Conservation (phyloP, 768 basidiomycete genomes). For the Kwoniella dejecticola region DNA sequence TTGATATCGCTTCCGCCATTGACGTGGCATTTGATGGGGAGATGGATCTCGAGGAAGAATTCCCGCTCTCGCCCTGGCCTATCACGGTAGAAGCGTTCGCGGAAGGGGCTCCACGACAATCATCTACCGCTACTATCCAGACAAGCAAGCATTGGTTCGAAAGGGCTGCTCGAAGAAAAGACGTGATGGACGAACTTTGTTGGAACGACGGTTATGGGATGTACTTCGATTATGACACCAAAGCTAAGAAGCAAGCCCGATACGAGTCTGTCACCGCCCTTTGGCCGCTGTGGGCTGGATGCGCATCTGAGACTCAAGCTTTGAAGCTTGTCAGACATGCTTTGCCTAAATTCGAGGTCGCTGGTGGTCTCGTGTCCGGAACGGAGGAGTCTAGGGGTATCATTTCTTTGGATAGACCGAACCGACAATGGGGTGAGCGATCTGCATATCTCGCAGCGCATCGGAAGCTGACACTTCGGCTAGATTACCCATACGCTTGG, state of each 20-base stretch:
- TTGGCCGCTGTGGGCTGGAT: slow-evolving; percentile 97
- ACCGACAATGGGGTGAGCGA: slow-evolving; percentile 84
- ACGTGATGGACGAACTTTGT: slow-evolving; percentile 85
- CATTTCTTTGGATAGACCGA: slow-evolving; percentile 92
- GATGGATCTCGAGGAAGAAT: slow-evolving; percentile 89
- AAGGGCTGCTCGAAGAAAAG: slow-evolving; percentile 77
- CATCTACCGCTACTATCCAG: slow-evolving; percentile 59
- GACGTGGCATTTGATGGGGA: slow-evolving; percentile 91
- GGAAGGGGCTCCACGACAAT: slow-evolving; percentile 43
- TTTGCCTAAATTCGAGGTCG: slow-evolving; percentile 91
- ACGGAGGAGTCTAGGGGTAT: slow-evolving; percentile 95
- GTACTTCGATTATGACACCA: slow-evolving; percentile 96
- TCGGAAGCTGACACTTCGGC: not conserved
- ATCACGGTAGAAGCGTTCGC: slow-evolving; percentile 59
- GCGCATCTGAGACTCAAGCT: slow-evolving; percentile 92
- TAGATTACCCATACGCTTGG: slow-evolving; percentile 70
- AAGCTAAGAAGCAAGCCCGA: slow-evolving; percentile 81
- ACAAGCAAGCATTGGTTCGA: slow-evolving; percentile 89
- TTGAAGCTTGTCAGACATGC: slow-evolving; percentile 85
- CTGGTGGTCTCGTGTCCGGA: slow-evolving; percentile 91
- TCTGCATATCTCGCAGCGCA: not conserved
- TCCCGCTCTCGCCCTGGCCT: slow-evolving; percentile 87
- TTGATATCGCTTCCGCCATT: slow-evolving; percentile 97
- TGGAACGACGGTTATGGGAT: slow-evolving; percentile 95
- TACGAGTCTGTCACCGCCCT: slow-evolving; percentile 97